Conservation (phyloP, 2,329 filamentous ascomycete genomes). For the Taxawa tesnikishii region DNA sequence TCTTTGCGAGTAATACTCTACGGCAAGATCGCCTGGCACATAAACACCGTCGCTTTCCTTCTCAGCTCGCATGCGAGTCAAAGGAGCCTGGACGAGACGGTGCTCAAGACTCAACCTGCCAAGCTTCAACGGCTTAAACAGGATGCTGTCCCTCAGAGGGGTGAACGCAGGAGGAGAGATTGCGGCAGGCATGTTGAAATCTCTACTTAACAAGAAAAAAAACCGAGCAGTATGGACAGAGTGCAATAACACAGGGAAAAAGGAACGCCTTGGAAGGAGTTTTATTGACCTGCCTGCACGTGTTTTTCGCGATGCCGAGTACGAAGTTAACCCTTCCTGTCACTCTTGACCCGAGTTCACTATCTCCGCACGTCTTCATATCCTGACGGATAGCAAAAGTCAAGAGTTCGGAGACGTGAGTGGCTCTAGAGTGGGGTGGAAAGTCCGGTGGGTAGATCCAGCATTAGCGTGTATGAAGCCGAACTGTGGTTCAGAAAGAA, state of each 20-base stretch:
- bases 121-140: constrained; percentile 22
- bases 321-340: too few species aligned
- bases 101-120: constrained; percentile 23
- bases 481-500: too few species aligned
- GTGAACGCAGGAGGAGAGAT: constrained; percentile 8
- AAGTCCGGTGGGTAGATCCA: too few species aligned
- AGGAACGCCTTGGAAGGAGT: too few species aligned
- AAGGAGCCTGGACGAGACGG: constrained; percentile 25
- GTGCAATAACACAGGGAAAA: too few species aligned
- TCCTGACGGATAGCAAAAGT: not conserved
- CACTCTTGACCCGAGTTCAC: not conserved
- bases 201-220: too few species aligned
- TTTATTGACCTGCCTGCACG: too few species aligned
- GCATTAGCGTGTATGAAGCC: too few species aligned
- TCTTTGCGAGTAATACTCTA: constrained; percentile 44
- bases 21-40: constrained; percentile 26
- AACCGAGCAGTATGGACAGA: too few species aligned
- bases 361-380: not conserved
- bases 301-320: too few species aligned
- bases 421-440: not conserved
- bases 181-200: constrained; percentile 7
- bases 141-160: constrained; percentile 10
- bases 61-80: constrained; percentile 26
- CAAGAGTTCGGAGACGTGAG: not conserved
- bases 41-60: constrained; percentile 28